Base-by-base conservation (phyloP, 768 basidiomycete genomes). In the Boletus insuetus region DNA sequence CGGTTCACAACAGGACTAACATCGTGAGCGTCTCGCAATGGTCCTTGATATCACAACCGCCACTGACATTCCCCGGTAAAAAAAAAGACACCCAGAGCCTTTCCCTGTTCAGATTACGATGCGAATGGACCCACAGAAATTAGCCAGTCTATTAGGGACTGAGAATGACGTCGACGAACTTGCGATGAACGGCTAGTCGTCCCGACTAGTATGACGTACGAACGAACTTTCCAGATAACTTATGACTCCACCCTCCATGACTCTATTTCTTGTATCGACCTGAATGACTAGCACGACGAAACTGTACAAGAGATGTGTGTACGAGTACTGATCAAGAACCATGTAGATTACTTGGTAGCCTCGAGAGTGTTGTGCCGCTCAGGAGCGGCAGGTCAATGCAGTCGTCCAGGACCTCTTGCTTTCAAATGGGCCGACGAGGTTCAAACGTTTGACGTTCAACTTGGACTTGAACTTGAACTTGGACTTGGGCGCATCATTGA, bases 1-100 rank as follows among this genome's bases (percentile, higher is more conserved):
- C 34, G 24, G 35, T 56, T 56, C 14, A 47, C 46, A 3, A 14
- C 29, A 14, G 55, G 46, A 31, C 53, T 53, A 11, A 46, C 55
- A 2, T 52, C 55, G 49, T 55, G 26, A 52, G 55, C 34, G 20
- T 46, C 40, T n/a, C 35, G 14, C 13, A n/a, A 8, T 7, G 2
- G 12, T 22, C 11, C 12, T 35, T 5, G 46, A 22, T 9, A 16
- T 43, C 11, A 12, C 12, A 43, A 14, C 7, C 8, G 31, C 3
- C 4, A 32, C 10, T 56, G 24, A 56, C 24, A 13, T 19, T 17
- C 7, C n/a, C 17, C 19, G 26, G 1, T 5, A 14, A 31, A 3
- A 20, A 13, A 6, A 26, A 34, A 52, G 55, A 38, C 51, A 43
- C 40, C 51, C 55, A 8, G 41, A 49, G 3, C n/a, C 41, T 6